phyloP scores from a whole-genome alignment of 2,329 filamentous ascomycete species.

The Fusarium transvaalense region DNA sequence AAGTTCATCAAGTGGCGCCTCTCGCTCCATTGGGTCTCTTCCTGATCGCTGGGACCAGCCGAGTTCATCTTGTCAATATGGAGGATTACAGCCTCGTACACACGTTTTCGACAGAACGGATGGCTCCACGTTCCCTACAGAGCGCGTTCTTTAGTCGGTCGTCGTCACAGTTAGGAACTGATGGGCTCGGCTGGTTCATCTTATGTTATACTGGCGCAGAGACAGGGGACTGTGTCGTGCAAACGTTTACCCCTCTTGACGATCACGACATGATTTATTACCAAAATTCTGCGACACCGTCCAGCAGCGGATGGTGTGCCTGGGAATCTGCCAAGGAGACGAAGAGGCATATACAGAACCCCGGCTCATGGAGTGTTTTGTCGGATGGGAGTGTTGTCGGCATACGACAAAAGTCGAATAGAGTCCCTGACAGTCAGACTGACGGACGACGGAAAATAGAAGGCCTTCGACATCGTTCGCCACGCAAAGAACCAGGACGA shows the following conservation, averaged over 20 bases:
- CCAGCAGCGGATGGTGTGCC: constrained; percentile 60
- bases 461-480: constrained; percentile 50
- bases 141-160: constrained; percentile 64
- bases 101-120: constrained; percentile 69
- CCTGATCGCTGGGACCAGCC: constrained; percentile 68
- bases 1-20: constrained; percentile 66
- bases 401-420: constrained; percentile 62
- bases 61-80: constrained; percentile 70
- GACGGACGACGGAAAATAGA: constrained; percentile 38
- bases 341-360: constrained; percentile 68
- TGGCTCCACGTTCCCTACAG: constrained; percentile 70
- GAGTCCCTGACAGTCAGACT: constrained; percentile 22
- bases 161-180: constrained; percentile 63
- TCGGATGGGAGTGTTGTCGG: constrained; percentile 72
- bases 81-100: constrained; percentile 64
- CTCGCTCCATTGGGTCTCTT: constrained; percentile 70
- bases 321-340: constrained; percentile 66
- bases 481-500: constrained; percentile 40
- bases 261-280: constrained; percentile 70
- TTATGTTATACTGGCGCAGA: constrained; percentile 72
- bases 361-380: constrained; percentile 74
- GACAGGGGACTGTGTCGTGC: constrained; percentile 72
- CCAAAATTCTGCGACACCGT: constrained; percentile 54
- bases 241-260: constrained; percentile 69
- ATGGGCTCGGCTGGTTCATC: constrained; percentile 72